phyloP scores from a whole-genome alignment of 352 stramenopile species.

The Globisporangium spinosum region DNA sequence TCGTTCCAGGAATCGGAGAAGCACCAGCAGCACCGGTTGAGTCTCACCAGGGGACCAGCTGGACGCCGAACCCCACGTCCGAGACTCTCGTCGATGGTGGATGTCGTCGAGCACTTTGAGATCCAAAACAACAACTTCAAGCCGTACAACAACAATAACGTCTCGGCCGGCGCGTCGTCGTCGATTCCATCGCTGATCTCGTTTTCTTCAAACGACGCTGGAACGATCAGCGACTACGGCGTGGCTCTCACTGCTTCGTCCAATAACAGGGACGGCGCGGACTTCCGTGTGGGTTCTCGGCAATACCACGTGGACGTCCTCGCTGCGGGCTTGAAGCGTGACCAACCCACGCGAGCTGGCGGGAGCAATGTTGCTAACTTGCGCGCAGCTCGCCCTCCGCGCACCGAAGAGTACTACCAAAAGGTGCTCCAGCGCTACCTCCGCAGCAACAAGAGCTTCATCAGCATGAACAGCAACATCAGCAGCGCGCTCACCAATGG shows the following conservation, averaged over 20 bases:
- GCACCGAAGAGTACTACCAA: slow-evolving; percentile 74
- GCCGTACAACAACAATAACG: slow-evolving; percentile 12
- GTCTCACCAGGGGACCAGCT: slow-evolving; percentile 25
- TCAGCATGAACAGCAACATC: slow-evolving; percentile 46
- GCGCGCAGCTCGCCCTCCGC: slow-evolving; percentile 24
- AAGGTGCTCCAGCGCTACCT: slow-evolving; percentile 55
- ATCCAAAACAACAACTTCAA: slow-evolving; percentile 21
- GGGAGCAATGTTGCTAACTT: background rate
- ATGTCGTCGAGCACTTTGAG: slow-evolving; percentile 64
- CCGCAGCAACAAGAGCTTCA: slow-evolving; percentile 44
- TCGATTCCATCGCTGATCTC: slow-evolving; percentile 42
- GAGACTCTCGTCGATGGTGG: slow-evolving; percentile 40
- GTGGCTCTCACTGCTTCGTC: slow-evolving; percentile 11
- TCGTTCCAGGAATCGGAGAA: slow-evolving; percentile 76
- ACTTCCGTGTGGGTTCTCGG: slow-evolving; percentile 16
- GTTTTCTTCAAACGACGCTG: slow-evolving; percentile 44
- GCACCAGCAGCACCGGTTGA: slow-evolving; percentile 57
- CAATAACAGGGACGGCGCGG: slow-evolving; percentile 2
- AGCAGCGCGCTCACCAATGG: slow-evolving; percentile 46
- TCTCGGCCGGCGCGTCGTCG: slow-evolving; percentile 39
- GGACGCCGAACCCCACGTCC: slow-evolving; percentile 7
- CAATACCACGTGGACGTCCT: slow-evolving; percentile 18
- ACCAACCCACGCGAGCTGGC: slow-evolving; percentile 16
- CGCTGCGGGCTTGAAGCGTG: slow-evolving; percentile 19
- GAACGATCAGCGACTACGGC: slow-evolving; percentile 27